Evolutionary conservation across 495 filamentous ascomycete species (phyloP).

Genomic region (Patellaria atrata): DNA sequence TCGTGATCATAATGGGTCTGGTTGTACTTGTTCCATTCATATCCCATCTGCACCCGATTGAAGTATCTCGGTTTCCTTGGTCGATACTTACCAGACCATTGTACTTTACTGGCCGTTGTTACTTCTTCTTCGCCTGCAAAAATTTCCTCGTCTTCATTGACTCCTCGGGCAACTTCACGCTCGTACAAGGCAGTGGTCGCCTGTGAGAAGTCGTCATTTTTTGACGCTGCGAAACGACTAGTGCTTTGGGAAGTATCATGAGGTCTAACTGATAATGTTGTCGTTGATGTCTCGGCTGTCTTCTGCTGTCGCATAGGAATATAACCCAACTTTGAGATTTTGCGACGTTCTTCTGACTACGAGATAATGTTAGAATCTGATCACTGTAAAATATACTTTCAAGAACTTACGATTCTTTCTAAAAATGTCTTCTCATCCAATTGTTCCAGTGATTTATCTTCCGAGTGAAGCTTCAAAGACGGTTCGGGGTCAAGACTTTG

Average conservation of each 20-base stretch:
- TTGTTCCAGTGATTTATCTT: conserved; percentile 51
- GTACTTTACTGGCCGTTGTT: conserved; percentile 43
- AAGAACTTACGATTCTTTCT: conserved; percentile 37
- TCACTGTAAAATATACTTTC: background rate
- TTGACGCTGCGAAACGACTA: conserved; percentile 61
- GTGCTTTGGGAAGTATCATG: conserved; percentile 46
- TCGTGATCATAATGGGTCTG: conserved; percentile 99
- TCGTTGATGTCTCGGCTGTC: conserved; percentile 19
- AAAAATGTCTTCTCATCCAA: conserved; percentile 50
- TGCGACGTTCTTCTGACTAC: conserved; percentile 45
- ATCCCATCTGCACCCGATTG: conserved; percentile 97
- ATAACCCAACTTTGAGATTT: conserved; percentile 53
- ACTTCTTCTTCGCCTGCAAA: conserved; percentile 85
- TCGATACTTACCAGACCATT: conserved; percentile 82
- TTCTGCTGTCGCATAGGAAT: conserved; percentile 44
- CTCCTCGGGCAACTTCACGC: conserved; percentile 79
- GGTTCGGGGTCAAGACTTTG: conserved; percentile 53
- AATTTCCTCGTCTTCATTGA: conserved; percentile 90
- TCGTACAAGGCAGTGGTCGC: conserved; percentile 87
- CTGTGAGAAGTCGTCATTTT: conserved; percentile 78
- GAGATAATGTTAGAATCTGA: no score
- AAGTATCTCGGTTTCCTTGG: conserved; percentile 94
- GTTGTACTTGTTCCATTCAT: conserved; percentile 99
- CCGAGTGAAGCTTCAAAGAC: conserved; percentile 47
- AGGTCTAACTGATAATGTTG: conserved; percentile 22